phyloP scores from a whole-genome alignment of 495 filamentous ascomycete genomes.

The Aspergillus hancockii region DNA sequence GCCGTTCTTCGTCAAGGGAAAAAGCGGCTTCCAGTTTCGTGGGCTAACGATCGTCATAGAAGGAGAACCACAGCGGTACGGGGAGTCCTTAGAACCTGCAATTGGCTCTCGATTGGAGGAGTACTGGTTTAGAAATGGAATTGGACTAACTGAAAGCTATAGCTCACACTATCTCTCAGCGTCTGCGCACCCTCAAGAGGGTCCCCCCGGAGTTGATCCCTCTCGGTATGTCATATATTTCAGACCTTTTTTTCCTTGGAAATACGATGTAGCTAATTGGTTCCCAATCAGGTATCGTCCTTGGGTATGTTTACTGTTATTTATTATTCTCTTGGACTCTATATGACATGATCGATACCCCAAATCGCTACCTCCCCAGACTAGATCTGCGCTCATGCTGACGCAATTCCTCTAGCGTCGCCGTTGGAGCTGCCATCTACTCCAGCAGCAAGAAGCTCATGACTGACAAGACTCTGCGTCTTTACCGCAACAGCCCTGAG shows the following conservation, averaged over 20 bases:
- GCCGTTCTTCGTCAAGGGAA: conserved; percentile 12
- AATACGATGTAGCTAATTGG: conserved; percentile 20
- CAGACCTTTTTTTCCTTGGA: conserved; percentile 2
- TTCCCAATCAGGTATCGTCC: conserved; percentile 69
- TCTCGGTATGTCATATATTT: conserved; percentile 65
- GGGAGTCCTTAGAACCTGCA: conserved; percentile 13
- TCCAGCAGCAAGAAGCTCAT: conserved; percentile 77
- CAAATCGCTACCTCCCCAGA: conserved; percentile 1
- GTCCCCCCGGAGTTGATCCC: conserved; percentile 94
- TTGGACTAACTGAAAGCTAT: conserved; percentile 34
- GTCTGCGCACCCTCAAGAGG: conserved; percentile 80
- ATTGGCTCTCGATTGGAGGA: conserved; percentile 15
- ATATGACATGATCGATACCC: conserved; percentile 23
- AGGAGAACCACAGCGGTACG: conserved; percentile 83
- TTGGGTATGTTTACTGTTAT: conserved; percentile 55
- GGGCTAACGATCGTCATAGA: conserved; percentile 56
- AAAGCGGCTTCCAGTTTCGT: conserved; percentile 25
- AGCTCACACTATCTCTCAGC: conserved; percentile 98
- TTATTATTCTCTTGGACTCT: conserved; percentile 18
- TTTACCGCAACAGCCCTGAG: conserved; percentile 56
- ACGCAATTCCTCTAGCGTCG: conserved; percentile 52
- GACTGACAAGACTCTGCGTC: conserved; percentile 88
- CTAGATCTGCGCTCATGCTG: conserved; percentile 19
- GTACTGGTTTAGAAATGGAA: conserved; percentile 6
- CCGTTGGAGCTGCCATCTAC: conserved; percentile 73